Base-by-base conservation (phyloP, 768 basidiomycete species). In the Pleurotus citrinopileatus region DNA sequence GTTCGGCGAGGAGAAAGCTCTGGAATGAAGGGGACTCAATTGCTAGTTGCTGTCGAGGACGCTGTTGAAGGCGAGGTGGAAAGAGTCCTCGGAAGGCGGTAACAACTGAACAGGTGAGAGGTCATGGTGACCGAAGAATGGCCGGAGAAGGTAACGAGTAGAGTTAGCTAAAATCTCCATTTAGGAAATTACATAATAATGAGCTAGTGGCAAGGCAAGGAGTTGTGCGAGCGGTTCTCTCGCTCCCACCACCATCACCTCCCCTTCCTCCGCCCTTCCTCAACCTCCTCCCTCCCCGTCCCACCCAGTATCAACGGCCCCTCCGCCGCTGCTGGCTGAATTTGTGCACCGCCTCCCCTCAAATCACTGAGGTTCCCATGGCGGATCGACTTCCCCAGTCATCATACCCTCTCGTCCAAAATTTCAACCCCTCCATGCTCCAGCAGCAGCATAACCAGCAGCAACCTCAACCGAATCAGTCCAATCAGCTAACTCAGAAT, bases 371-470 rank as follows among this genome's bases (percentile, higher is more conserved):
- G 29, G 28, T 20, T 23, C 34, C 19, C 17, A 84, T 84, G 84
- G 82, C 84, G 65, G 83, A 86, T 79, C 81, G 79, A 67, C 65
- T 75, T 48, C 64, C 75, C 62, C 76, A 74, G 68, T 84, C 60
- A 81, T 86, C 78, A 69, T 81, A 42, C 68, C 80, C 55, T 67
- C 65, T 60, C 34, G 10, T 34, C 48, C 48, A 51, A 51, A 75
- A 70, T 67, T 79, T 82, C 67, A 73, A 71, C 55, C 67, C 72
- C 53, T 69, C 59, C 55, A 66, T 79, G 60, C 70, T 74, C 27
- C 72, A 74, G 57, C 79, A 78, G 47, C 65, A 70, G 48, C 73
- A 74, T 51, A 75, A 75, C 54, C 73, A 72, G 53, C 73, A 72
- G 50, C 70, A 73, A 53, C 68, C 69, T 19, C 76, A 77, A 48